phyloP scores from a whole-genome alignment of 1,139 yeast species.

The Debaryomyces fabryi region DNA sequence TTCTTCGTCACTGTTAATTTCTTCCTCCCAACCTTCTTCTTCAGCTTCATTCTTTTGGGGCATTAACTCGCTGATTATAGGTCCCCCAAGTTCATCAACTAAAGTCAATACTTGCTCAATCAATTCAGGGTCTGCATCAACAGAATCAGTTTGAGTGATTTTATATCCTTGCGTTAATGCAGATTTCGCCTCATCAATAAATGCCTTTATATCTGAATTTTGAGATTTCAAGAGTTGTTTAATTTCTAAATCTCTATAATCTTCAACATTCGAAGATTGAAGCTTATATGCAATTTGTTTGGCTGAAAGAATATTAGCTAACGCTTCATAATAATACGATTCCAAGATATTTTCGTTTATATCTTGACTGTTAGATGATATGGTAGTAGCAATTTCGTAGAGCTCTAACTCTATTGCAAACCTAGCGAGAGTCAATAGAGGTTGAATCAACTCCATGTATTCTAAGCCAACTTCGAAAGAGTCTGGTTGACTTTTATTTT shows the following conservation, averaged over 20 bases:
- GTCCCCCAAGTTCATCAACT: slow-evolving; percentile 62
- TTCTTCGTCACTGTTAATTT: slow-evolving; percentile 35
- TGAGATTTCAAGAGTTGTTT: slow-evolving; percentile 31
- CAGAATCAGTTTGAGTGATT: slow-evolving; percentile 44
- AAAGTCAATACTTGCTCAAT: slow-evolving; percentile 53
- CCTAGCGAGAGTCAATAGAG: slow-evolving; percentile 68
- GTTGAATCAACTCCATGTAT: slow-evolving; percentile 65
- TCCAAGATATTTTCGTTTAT: slow-evolving; percentile 85
- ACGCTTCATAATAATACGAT: slow-evolving; percentile 77
- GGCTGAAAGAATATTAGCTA: slow-evolving; percentile 65
- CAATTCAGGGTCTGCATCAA: slow-evolving; percentile 58
- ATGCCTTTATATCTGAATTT: slow-evolving; percentile 32
- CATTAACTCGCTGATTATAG: slow-evolving; percentile 48
- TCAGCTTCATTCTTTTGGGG: slow-evolving; percentile 46
- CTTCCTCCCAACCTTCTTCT: slow-evolving; percentile 50
- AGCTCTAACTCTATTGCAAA: slow-evolving; percentile 77
- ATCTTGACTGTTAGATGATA: slow-evolving; percentile 65
- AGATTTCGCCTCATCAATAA: slow-evolving; percentile 50
- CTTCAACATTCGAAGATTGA: slow-evolving; percentile 35
- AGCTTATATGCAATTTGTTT: slow-evolving; percentile 31
- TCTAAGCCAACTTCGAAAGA: slow-evolving; percentile 50
- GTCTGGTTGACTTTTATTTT: slow-evolving; percentile 26
- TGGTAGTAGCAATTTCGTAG: slow-evolving; percentile 64
- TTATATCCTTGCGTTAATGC: slow-evolving; percentile 60
- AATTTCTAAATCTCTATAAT: slow-evolving; percentile 52